Evolutionary conservation across 176 grass and related monocot species (phyloP).

Genomic region (Melocanna baccifera): DNA sequence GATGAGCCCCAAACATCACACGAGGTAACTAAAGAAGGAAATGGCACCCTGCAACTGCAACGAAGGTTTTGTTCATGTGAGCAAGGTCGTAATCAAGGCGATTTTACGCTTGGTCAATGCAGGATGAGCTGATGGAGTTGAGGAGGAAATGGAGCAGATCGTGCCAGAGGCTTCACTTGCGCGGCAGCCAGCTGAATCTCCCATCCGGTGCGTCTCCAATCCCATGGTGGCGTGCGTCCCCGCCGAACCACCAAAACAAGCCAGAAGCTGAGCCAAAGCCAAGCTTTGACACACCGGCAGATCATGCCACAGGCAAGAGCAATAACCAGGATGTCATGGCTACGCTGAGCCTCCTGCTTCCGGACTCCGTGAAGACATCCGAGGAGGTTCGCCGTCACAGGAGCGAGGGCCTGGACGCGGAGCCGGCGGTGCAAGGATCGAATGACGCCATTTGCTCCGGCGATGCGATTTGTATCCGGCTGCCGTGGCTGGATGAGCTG

Average conservation of each 20-base stretch:
- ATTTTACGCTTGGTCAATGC: not conserved
- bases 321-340: not conserved
- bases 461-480: constrained; percentile 1
- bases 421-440: not conserved
- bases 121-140: constrained; percentile 58
- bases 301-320: not conserved
- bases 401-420: constrained; percentile 10
- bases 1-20: constrained; percentile 32
- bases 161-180: constrained; percentile 53
- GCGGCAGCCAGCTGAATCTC: not conserved
- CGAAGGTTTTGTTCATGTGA: not conserved
- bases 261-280: not conserved
- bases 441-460: not conserved
- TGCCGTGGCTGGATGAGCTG: constrained; percentile 14
- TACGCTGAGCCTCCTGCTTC: constrained; percentile 41
- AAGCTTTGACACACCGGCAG: not conserved
- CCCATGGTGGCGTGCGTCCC: constrained; percentile 13
- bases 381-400: not conserved
- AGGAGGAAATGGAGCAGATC: constrained; percentile 62
- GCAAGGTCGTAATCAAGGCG: not conserved
- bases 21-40: constrained; percentile 32
- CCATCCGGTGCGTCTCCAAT: not conserved
- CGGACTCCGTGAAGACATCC: constrained; percentile 21
- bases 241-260: not conserved
- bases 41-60: not conserved